Evolutionary conservation across 768 basidiomycete species (phyloP), one percentile per base, ranked within the genome.

Genomic region (Mycena leptocephala): DNA sequence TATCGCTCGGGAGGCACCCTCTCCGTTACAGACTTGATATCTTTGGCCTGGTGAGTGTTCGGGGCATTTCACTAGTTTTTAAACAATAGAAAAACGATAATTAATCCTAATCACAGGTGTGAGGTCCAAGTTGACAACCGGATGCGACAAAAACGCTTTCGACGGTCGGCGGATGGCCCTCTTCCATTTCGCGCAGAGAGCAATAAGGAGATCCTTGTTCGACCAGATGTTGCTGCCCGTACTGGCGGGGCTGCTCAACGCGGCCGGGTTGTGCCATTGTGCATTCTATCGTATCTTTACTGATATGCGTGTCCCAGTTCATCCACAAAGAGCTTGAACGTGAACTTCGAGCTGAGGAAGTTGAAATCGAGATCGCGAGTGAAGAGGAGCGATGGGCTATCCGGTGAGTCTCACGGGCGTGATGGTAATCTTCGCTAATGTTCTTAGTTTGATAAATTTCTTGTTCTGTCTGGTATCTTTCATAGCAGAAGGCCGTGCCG

Each of bases 61-160:
- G 64, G 51, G 46, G 5, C n/a, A n/a, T n/a, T n/a, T n/a, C n/a
- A n/a, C n/a, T n/a, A n/a, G n/a, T n/a, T n/a, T n/a, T n/a, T n/a
- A n/a, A n/a, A n/a, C n/a, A n/a, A 33, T 67, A 76, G 32, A 77
- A 32, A 14, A 30, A 8, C 16, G 14, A 43, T n/a, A n/a, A n/a
- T 11, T 70, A 14, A 72, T 18, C 20, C 0, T 10, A 20, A 24
- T 24, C 41, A n/a, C 79, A 95, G 95, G 95, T 96, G 95, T 80
- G 95, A 95, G 80, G 89, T 95, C 7, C 94, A 95, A 81, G 92
- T 91, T 81, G 94, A 96, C 78, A 95, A 96, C 80, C 90, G 94
- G 3, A 85, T 95, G 48, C 90, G 91, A 35, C 93, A 93, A 73
- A 86, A 85, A 72, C 88, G 94, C 24, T 84, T 87, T 55, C 87